Base-by-base conservation (phyloP, 306 rosid species). In the Senna tora region DNA sequence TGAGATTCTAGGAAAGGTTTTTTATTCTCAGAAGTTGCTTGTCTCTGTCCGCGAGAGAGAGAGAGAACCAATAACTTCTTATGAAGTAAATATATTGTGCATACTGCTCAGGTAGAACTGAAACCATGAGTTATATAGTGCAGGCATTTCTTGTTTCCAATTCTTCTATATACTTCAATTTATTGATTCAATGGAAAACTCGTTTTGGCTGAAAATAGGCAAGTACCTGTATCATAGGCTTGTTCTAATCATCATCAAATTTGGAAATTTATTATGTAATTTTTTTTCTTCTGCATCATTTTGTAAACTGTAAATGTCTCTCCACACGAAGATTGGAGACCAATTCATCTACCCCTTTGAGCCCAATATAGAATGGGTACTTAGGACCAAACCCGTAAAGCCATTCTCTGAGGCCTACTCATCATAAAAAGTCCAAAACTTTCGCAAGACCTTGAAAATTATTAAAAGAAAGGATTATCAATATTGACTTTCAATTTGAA, bases 131-230 rank as follows among this genome's bases (percentile, higher is more conserved):
- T 47, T 75, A 45, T n/a, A 45, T 46, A 53, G 57, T 11, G 13
- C 75, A 79, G 76, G 66, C 36, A 42, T 69, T 64, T 33, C 41
- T 67, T 62, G 64, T 74, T 34, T 16, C 62, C 19, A 71, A 53
- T 22, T 65, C 65, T n/a, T 63, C 22, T 65, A 42, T 14, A 46
- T 20, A 43, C 67, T 68, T 34, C 9, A 66, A 57, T 79, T 58
- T 75, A 79, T 75, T 79, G 45, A 78, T 71, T 69, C 75, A 71
- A 69, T 65, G 71, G 63, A 82, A 71, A 50, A 20, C 51, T 51
- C 8, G 6, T 53, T 38, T 42, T 67, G 13, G 4, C 73, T 25
- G 54, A 52, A 75, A 67, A 11, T 32, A 57, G 42, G 57, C 34
- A 13, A 22, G 49, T 28, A 15, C 22, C n/a, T 34, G 47, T 73